Evolutionary conservation across 495 filamentous ascomycete species (phyloP).

Genomic region (Penicillium cataractarum): DNA sequence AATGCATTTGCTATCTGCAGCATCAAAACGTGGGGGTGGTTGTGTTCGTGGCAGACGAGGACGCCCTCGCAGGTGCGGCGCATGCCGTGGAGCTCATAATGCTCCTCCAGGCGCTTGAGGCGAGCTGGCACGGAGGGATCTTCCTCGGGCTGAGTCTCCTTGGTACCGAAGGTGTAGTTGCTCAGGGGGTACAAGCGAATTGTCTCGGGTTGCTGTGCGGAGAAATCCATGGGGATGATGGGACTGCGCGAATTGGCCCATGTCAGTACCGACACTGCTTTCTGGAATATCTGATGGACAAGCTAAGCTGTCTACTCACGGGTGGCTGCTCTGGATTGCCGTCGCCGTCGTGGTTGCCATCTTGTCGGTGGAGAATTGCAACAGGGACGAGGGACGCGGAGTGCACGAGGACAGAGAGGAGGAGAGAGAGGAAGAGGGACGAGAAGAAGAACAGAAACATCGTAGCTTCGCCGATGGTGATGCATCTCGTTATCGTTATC

Average conservation of each 20-base stretch:
- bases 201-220: slow-evolving; percentile 83
- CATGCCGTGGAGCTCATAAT: slow-evolving; percentile 93
- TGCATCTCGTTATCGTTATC: slow-evolving; percentile 27
- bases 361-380: slow-evolving; percentile 15
- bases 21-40: slow-evolving; percentile 97
- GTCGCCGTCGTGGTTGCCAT: slow-evolving; percentile 79
- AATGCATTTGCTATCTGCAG: slow-evolving; percentile 99
- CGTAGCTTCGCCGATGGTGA: slow-evolving; percentile 2
- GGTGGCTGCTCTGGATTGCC: slow-evolving; percentile 71
- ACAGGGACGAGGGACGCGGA: slow-evolving; percentile 1
- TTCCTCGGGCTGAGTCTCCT: slow-evolving; percentile 97
- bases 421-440: not conserved
- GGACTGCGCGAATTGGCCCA: slow-evolving; percentile 52
- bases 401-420: not conserved
- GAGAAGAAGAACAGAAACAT: not conserved
- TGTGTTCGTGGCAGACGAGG: slow-evolving; percentile 97
- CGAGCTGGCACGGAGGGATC: slow-evolving; percentile 93
- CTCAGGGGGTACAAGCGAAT: slow-evolving; percentile 94
- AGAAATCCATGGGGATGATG: slow-evolving; percentile 79
- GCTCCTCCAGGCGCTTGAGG: slow-evolving; percentile 88
- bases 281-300: not conserved
- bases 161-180: slow-evolving; percentile 98
- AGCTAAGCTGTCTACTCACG: slow-evolving; percentile 49
- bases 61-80: slow-evolving; percentile 95
- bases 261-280: not conserved